Percentiles rank a stretch among this genome's conserved stretches.
phyloP scores from a whole-genome alignment of 2,329 filamentous ascomycete species.

The Pseudogymnoascus sp. region DNA sequence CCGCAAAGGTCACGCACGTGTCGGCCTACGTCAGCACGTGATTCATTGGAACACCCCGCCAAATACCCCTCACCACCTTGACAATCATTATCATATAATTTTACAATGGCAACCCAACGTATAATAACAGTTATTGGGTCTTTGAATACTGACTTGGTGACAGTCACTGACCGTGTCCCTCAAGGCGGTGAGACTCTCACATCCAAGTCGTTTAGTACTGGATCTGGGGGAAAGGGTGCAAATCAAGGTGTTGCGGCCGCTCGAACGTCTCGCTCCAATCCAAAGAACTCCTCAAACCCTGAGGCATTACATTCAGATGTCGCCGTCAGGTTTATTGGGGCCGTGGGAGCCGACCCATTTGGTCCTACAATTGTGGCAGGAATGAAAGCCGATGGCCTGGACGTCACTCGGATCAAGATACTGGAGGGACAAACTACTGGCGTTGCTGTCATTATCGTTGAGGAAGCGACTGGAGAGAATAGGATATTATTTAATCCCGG shows the following conservation, averaged over 20 bases:
- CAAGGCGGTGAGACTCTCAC: constrained; percentile 81
- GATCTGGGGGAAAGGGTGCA: constrained; percentile 85
- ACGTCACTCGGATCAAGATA: constrained; percentile 44
- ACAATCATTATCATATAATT: not conserved
- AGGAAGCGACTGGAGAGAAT: constrained; percentile 65
- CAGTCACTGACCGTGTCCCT: constrained; percentile 76
- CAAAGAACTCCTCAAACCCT: constrained; percentile 26
- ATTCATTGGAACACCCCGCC: not conserved
- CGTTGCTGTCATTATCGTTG: constrained; percentile 67
- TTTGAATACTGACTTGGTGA: constrained; percentile 89
- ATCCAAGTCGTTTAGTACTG: constrained; percentile 66
- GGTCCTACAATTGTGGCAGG: constrained; percentile 49
- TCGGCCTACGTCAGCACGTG: not conserved
- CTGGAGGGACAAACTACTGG: constrained; percentile 49
- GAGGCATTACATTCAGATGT: constrained; percentile 23
- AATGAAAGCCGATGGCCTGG: constrained; percentile 54
- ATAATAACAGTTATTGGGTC: constrained; percentile 79
- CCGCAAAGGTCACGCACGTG: not conserved
- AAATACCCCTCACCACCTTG: not conserved
- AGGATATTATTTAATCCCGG: constrained; percentile 66
- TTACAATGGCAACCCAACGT: constrained; percentile 19
- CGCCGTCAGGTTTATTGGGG: constrained; percentile 62
- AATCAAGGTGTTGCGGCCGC: constrained; percentile 90
- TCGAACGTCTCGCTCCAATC: constrained; percentile 57
- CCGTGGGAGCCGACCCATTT: constrained; percentile 63